Evolutionary conservation across 495 filamentous ascomycete species (phyloP), one percentile per base, ranked within the genome.

Genomic region (Aspergillus avenaceus): DNA sequence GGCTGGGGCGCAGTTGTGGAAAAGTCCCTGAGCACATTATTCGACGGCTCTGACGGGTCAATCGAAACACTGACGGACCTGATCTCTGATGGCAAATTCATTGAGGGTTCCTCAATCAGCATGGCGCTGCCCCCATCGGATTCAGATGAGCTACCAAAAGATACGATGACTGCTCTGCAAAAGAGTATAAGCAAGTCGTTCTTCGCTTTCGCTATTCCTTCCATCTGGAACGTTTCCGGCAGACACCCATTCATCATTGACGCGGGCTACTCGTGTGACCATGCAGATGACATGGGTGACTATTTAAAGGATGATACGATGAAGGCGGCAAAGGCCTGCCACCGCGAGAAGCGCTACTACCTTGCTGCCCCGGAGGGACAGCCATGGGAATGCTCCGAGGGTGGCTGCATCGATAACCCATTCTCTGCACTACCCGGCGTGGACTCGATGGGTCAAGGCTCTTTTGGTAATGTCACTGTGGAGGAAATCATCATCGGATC

Each of bases 161-260:
- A n/a, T n/a, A n/a, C n/a, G n/a, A n/a, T n/a, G n/a, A n/a, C n/a
- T n/a, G n/a, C n/a, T n/a, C n/a, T n/a, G n/a, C n/a, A n/a, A n/a
- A n/a, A n/a, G n/a, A n/a, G n/a, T n/a, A n/a, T n/a, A n/a, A n/a
- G n/a, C n/a, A n/a, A n/a, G n/a, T n/a, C n/a, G n/a, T n/a, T n/a
- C n/a, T n/a, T n/a, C n/a, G n/a, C n/a, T n/a, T 38, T 59, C 22
- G 46, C 62, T 2, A 42, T 44, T 0, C 62, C 62, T 0, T 23
- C 62, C 0, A 42, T 41, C 3, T 43, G 21, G 41, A 18, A 21
- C 1, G 16, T 3, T 11, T 43, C 21, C 4, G 1, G 16, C 5
- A 12, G 19, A 4, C 26, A 43, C 41, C 13, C 41, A 18, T 43
- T 43, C 8, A 24, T 43, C 3, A 27, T 43, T 25, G 19, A 43